Evolutionary conservation across 2,329 filamentous ascomycete species (phyloP).

Genomic region (Stagonosporopsis chrysanthemi): DNA sequence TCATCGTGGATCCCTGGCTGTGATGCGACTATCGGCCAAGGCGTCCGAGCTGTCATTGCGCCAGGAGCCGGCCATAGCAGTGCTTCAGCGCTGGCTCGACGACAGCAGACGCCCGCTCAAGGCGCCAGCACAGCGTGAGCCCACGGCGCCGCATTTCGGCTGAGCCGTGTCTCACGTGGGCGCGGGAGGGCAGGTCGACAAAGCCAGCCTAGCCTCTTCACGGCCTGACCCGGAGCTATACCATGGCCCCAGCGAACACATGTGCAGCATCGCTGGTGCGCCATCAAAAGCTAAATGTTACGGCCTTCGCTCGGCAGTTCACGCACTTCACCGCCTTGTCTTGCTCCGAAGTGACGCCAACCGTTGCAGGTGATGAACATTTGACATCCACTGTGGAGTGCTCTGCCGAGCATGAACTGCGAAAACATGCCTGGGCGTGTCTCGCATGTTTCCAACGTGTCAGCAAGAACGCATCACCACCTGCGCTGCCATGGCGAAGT

Average conservation of each 20-base stretch:
- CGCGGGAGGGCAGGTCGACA: constrained; percentile 23
- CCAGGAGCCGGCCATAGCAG: constrained; percentile 12
- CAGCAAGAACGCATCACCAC: constrained; percentile 47
- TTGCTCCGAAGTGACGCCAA: constrained; percentile 24
- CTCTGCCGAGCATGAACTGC: constrained; percentile 24
- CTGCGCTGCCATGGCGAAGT: constrained; percentile 48
- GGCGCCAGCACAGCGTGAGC: constrained; percentile 31
- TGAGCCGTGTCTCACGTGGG: constrained; percentile 40
- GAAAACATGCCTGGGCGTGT: constrained; percentile 23
- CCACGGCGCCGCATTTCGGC: constrained; percentile 37
- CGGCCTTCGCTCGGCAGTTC: constrained; percentile 44
- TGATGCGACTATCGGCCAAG: constrained; percentile 36
- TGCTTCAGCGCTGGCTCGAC: constrained; percentile 21
- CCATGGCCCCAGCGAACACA: constrained; percentile 32
- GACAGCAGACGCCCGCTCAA: constrained; percentile 4
- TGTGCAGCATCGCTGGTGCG: constrained; percentile 30
- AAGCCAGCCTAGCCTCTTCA: constrained; percentile 25
- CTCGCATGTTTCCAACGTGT: constrained; percentile 29
- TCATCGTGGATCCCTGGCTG: constrained; percentile 34
- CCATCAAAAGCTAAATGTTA: constrained; percentile 35
- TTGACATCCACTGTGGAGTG: constrained; percentile 25
- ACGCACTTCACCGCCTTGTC: constrained; percentile 45
- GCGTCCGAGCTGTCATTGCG: constrained; percentile 12
- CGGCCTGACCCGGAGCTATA: constrained; percentile 45
- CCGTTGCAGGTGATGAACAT: constrained; percentile 23